Conservation (phyloP, 139 green algal genomes). For the Diplosphaera chodatii region DNA sequence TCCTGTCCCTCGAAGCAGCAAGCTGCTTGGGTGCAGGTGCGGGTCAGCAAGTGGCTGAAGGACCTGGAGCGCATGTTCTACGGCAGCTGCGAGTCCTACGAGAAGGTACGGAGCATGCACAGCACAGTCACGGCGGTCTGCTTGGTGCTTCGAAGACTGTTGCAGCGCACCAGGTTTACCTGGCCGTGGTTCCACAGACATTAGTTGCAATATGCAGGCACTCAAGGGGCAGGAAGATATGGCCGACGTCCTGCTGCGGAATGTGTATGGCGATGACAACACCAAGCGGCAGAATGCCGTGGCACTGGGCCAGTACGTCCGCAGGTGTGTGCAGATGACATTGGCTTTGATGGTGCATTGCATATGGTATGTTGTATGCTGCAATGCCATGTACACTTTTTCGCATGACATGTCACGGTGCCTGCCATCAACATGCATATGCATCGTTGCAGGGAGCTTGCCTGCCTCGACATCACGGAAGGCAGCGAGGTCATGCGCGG, state of each 20-base stretch:
- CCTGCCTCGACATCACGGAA: conserved; percentile 36
- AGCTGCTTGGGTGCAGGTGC: conserved; percentile 16
- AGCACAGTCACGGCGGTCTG: background rate
- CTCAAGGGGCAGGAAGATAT: conserved; percentile 15
- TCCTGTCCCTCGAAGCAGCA: no score
- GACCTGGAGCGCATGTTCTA: conserved; percentile 62
- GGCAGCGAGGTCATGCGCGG: conserved; percentile 30
- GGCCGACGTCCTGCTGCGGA: conserved; percentile 31
- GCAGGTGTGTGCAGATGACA: no score
- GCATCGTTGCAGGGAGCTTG: conserved; percentile 31
- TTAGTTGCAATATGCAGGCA: background rate
- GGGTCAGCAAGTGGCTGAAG: conserved; percentile 41
- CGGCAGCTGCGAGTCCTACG: conserved; percentile 45
- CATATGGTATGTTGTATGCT: background rate
- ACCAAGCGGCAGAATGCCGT: conserved; percentile 9
- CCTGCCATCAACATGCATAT: background rate
- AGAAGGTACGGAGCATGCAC: conserved; percentile 28
- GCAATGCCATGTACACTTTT: background rate
- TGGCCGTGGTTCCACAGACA: no score
- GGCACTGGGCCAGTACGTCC: conserved; percentile 28
- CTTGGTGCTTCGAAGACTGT: no score
- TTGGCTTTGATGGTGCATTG: no score
- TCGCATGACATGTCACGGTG: background rate
- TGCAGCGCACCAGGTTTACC: no score
- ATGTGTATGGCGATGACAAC: conserved; percentile 33